Evolutionary conservation across 441 rosid genomes (phyloP).

Genomic region (Jatropha podagrica): DNA sequence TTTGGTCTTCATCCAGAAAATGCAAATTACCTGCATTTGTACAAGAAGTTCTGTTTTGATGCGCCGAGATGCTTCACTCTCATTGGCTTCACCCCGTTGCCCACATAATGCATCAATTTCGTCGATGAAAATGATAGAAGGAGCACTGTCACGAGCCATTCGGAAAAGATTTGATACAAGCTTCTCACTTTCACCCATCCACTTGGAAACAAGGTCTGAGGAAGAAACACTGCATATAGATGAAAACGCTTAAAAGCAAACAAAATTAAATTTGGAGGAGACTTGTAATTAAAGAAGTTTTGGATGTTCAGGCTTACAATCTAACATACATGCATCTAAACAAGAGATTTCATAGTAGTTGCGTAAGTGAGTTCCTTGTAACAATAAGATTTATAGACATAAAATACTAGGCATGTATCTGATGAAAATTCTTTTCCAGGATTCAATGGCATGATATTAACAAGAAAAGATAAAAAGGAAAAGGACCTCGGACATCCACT

Average conservation of each 20-base stretch:
- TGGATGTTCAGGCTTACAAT: not conserved
- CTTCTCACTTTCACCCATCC: constrained; percentile 99
- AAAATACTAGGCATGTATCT: not conserved
- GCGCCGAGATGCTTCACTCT: constrained; percentile 95
- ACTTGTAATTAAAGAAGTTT: not conserved
- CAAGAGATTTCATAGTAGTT: not conserved
- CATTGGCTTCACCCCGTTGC: constrained; percentile 89
- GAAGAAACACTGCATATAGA: constrained; percentile 64
- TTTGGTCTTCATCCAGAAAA: not conserved
- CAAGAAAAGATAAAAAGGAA: not conserved
- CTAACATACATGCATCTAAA: not conserved
- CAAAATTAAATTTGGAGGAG: not conserved
- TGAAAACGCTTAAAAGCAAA: not conserved
- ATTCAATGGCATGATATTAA: not conserved
- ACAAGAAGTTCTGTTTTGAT: constrained; percentile 96
- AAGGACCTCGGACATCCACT: not conserved
- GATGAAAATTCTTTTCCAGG: not conserved
- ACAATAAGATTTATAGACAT: not conserved
- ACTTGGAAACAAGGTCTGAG: constrained; percentile 92
- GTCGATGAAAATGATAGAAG: constrained; percentile 86
- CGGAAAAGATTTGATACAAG: constrained; percentile 88
- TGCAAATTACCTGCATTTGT: constrained; percentile 80
- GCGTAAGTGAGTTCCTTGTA: not conserved
- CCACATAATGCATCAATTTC: constrained; percentile 97
- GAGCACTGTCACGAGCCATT: constrained; percentile 93